Evolutionary conservation across 2,329 filamentous ascomycete species (phyloP).

Genomic region (Penicillium sp.): DNA sequence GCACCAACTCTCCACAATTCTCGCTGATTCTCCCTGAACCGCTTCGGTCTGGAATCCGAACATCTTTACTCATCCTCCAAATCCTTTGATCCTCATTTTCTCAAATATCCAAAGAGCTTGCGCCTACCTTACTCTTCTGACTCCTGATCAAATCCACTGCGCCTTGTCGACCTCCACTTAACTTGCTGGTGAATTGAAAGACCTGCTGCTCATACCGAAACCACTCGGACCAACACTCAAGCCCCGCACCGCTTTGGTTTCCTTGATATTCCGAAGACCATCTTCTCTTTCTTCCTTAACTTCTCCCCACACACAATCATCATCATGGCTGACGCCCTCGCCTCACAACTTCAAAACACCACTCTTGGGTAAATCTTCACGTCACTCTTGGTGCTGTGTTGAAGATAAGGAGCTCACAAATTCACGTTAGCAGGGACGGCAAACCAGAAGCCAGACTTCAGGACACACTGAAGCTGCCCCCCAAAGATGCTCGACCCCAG

Average conservation of each 20-base stretch:
- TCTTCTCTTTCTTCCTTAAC: conserved; percentile 3
- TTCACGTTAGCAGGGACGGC: conserved; percentile 28
- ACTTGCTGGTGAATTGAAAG: not conserved
- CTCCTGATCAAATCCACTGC: not conserved
- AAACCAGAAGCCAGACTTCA: conserved; percentile 40
- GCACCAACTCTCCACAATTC: not conserved
- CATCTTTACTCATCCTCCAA: no score
- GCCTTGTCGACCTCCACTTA: not conserved
- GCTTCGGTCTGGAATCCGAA: no score
- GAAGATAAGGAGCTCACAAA: conserved; percentile 10
- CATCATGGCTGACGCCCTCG: conserved; percentile 41
- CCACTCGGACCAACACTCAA: not conserved
- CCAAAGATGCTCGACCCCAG: conserved; percentile 45
- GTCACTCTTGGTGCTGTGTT: not conserved
- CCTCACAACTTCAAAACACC: conserved; percentile 42
- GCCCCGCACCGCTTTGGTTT: conserved; percentile 1
- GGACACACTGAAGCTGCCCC: conserved; percentile 41
- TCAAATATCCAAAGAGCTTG: not conserved
- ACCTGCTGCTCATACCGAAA: not conserved
- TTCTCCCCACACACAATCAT: conserved; percentile 6
- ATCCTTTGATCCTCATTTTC: no score
- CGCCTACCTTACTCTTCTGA: not conserved
- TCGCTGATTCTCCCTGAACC: no score
- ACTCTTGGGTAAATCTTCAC: conserved; percentile 35
- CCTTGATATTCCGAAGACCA: not conserved